Evolutionary conservation across 2,329 filamentous ascomycete genomes (phyloP).

Genomic region (Cordyceps farinosa): DNA sequence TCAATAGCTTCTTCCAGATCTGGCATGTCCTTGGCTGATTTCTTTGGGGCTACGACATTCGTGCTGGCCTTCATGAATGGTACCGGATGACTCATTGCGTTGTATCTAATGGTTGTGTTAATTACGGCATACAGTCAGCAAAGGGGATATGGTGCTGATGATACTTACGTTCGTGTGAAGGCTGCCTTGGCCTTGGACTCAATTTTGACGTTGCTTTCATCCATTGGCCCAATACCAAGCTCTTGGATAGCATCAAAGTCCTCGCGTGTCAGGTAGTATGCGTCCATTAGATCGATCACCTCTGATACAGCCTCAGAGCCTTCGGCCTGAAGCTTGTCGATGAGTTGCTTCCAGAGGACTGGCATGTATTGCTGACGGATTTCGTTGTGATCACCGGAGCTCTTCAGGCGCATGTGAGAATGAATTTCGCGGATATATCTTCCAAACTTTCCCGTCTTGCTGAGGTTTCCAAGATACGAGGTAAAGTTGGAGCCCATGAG

Average conservation of each 20-base stretch:
- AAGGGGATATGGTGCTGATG: not conserved
- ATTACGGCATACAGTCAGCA: not conserved
- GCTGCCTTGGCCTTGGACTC: conserved; percentile 81
- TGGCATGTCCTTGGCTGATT: conserved; percentile 69
- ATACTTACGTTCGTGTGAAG: conserved; percentile 80
- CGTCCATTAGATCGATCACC: conserved; percentile 94
- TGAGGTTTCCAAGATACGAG: conserved; percentile 92
- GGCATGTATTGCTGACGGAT: conserved; percentile 93
- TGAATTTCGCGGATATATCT: conserved; percentile 91
- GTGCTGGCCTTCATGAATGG: conserved; percentile 90
- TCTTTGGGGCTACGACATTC: conserved; percentile 69
- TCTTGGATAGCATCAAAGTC: conserved; percentile 93
- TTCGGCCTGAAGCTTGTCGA: conserved; percentile 69
- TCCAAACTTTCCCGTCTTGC: conserved; percentile 73
- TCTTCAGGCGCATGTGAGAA: conserved; percentile 89
- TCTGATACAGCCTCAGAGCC: conserved; percentile 79
- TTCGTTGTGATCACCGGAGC: conserved; percentile 88
- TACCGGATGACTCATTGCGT: conserved; percentile 77
- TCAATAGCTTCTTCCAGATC: conserved; percentile 96
- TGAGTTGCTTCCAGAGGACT: conserved; percentile 75
- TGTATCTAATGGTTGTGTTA: conserved; percentile 61
- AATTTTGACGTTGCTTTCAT: conserved; percentile 70
- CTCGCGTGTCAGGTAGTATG: conserved; percentile 90
- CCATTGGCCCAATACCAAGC: conserved; percentile 81
- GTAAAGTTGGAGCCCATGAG: conserved; percentile 76